Base-by-base conservation (phyloP, 768 basidiomycete genomes). In the Lentinula raphanica region DNA sequence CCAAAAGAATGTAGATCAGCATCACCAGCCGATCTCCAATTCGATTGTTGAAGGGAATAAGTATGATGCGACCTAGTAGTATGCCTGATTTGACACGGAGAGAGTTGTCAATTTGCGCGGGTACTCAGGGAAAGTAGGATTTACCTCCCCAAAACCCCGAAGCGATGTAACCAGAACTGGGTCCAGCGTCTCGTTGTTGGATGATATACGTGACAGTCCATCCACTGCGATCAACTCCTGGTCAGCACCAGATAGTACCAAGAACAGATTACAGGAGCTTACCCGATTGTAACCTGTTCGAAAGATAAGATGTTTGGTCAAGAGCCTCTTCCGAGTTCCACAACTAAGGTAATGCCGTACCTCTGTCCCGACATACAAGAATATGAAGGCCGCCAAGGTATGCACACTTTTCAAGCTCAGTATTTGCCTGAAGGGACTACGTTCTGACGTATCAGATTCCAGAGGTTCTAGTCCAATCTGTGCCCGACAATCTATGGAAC, bases 191-290 rank as follows among this genome's bases (percentile, higher is more conserved):
- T 32, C 79, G 71, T 3, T 72, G 67, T 28, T 75, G 59, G 45
- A 76, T 75, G 21, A 80, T 68, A 58, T 77, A 89, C 0, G 87
- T 86, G 8, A 87, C 86, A 36, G 86, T 87, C 87, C 87, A 90
- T 3, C 87, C 86, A 84, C 48, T 35, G 45, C 4, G 3, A 28
- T 31, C 15, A 19, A 38, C 32, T 15, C 7, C 12, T 3, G 31
- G n/a, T 25, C n/a, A 21, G 3, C 6, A 6, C 5, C 32, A 35
- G 32, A 35, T 13, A 25, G 27, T 54, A 59, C 56, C 11, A n/a
- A n/a, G n/a, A 15, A 19, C 27, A 21, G 5, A 35, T 13, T 48
- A 27, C 17, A 40, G 31, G 19, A 8, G 32, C 54, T 19, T 56
- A 56, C 54, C 54, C 54, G 15, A 56, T 44, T 13, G 54, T 56